Evolutionary conservation across 768 basidiomycete species (phyloP), one percentile per base, ranked within the genome.

Genomic region (Termitomyces eurrhizus): DNA sequence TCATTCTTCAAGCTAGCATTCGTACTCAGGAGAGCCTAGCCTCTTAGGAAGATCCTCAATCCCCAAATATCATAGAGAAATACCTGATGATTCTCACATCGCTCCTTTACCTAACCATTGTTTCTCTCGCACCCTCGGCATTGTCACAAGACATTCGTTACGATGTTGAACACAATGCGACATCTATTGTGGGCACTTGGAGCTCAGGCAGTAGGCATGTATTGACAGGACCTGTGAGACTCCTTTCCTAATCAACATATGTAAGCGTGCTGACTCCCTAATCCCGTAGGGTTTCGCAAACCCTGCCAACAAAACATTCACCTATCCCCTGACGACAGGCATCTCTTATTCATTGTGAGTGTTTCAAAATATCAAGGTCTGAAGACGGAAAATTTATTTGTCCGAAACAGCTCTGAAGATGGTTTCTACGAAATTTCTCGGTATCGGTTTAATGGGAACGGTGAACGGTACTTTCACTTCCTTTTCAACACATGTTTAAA

Each of bases 321-420:
- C 58, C 37, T 96, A 95, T 71, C 96, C 97, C 4, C 70, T 70
- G 58, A 94, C 85, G 21, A 92, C 95, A 0, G 97, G 97, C 35
- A 81, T 97, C 7, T 88, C 90, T 5, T 93, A 83, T 71, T 90
- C 94, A 35, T 96, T 98, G 93, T 96, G 68, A 72, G 93, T 80
- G 18, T 13, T 21, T 1, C 5, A 16, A 37, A 16, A 14, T 37
- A 39, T 16, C 7, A 16, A 48, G 24, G 24, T 16, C 42, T 24
- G 39, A 51, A 57, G 29, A 61, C 29, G 61, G 37, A 36, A 57
- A 57, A 54, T 59, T 62, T 44, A 61, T 32, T 59, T 32, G 33
- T 13, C 39, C 41, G 56, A 52, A 52, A 60, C 61, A 93, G 92
- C 76, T 82, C 90, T 56, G 70, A 75, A 41, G 85, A 89, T 60